phyloP scores from a whole-genome alignment of 208 protist genomes.

The Borovskyia barvae region DNA sequence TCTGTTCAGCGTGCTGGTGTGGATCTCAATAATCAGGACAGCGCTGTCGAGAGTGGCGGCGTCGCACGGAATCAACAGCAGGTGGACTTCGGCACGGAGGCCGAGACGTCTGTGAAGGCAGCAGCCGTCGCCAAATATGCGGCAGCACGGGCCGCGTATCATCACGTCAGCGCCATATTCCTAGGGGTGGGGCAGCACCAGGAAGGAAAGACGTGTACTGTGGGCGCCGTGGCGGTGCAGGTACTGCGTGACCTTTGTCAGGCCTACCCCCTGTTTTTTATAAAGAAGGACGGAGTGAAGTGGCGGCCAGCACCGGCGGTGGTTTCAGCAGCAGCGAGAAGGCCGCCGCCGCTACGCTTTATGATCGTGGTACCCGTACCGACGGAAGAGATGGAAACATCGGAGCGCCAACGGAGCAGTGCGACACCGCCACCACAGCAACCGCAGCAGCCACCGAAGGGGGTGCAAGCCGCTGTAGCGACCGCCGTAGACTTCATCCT shows the following conservation, averaged over 20 bases:
- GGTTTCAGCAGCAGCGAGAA: not conserved
- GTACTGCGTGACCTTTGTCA: slow-evolving; percentile 28
- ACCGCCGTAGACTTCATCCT: slow-evolving; percentile 13
- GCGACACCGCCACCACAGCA: not conserved
- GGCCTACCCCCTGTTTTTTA: slow-evolving; percentile 42
- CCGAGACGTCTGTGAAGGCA: not conserved
- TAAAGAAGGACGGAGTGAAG: slow-evolving; percentile 64
- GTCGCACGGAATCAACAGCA: too few relatives aligned
- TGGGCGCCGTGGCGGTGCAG: slow-evolving; percentile 36
- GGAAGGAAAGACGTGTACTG: slow-evolving; percentile 45
- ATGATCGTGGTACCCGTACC: slow-evolving; percentile 20
- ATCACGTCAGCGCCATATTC: slow-evolving; percentile 37
- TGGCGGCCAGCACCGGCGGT: slow-evolving; percentile 15
- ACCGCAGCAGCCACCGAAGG: not conserved
- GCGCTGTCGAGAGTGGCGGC: not conserved
- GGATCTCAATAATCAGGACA: too few relatives aligned
- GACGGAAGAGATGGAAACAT: not conserved
- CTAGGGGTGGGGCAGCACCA: slow-evolving; percentile 55
- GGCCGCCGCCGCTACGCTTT: slow-evolving; percentile 6
- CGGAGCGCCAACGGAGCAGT: not conserved
- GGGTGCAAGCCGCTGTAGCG: not conserved
- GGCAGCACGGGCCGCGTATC: slow-evolving; percentile 27
- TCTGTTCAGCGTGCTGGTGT: too few relatives aligned
- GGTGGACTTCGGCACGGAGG: not conserved
- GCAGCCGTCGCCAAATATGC: slow-evolving; percentile 49